phyloP scores from a whole-genome alignment of 2,329 filamentous ascomycete species.

The Exophiala oligosperma region DNA sequence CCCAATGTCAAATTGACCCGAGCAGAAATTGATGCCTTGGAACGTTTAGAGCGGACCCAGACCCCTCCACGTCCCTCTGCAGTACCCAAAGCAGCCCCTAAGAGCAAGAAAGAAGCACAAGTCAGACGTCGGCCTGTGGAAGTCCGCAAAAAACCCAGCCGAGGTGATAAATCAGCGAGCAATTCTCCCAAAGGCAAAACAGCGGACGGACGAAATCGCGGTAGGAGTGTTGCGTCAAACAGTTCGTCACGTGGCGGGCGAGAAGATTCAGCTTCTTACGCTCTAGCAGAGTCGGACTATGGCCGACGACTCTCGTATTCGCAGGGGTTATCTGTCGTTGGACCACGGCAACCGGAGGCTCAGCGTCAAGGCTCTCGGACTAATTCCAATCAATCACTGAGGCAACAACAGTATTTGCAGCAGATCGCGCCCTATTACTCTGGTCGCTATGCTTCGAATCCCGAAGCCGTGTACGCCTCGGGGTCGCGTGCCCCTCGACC shows the following conservation, averaged over 20 bases:
- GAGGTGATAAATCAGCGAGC: slow-evolving; percentile 16
- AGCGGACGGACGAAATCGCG: slow-evolving; percentile 20
- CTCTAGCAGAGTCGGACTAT: slow-evolving; percentile 33
- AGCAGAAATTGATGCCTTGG: slow-evolving; percentile 77
- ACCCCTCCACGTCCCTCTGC: slow-evolving; percentile 53
- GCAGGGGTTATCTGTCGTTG: slow-evolving; percentile 42
- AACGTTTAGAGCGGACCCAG: slow-evolving; percentile 54
- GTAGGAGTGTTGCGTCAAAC: slow-evolving; percentile 20
- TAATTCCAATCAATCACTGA: slow-evolving; percentile 41
- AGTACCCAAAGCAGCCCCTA: slow-evolving; percentile 28
- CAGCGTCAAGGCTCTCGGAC: slow-evolving; percentile 45
- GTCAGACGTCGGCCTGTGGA: slow-evolving; percentile 30
- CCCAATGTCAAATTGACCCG: slow-evolving; percentile 76
- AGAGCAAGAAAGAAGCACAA: slow-evolving; percentile 29
- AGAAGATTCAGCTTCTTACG: slow-evolving; percentile 24
- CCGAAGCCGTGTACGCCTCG: slow-evolving; percentile 36
- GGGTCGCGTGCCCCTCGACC: slow-evolving; percentile 36
- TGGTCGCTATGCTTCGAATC: slow-evolving; percentile 34
- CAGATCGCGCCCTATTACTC: slow-evolving; percentile 26
- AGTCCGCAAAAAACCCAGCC: slow-evolving; percentile 26
- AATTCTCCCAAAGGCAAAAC: slow-evolving; percentile 26
- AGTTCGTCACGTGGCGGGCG: slow-evolving; percentile 17
- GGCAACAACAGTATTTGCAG: slow-evolving; percentile 32
- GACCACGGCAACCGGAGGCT: slow-evolving; percentile 35
- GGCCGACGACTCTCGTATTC: slow-evolving; percentile 49